Base-by-base conservation (phyloP, 108 stramenopile species). In the Pseudonitzschia pungens region DNA sequence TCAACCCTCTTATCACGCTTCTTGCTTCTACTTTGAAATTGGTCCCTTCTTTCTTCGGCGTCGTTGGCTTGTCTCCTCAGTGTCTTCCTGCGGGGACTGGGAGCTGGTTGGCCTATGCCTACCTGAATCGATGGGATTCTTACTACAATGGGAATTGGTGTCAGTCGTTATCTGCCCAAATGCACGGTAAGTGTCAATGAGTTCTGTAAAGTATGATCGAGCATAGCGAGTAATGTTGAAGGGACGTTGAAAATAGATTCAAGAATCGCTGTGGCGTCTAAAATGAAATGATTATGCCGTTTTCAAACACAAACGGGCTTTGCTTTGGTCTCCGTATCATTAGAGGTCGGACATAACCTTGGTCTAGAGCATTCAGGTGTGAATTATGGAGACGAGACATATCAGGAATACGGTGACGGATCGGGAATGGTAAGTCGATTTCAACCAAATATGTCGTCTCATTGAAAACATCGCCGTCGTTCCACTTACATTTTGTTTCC, bases 181-280 rank as follows among this genome's bases (percentile, higher is more conserved):
- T 84, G 63, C 89, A 91, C 64, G 89, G 43, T 86, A 18, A 86
- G 85, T 24, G 86, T 87, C 77, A 88, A 85, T 53, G 45, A 89
- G 24, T 73, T 27, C 59, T 36, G 82, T 75, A 24, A 54, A 21
- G 5, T 54, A 24, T n/a, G n/a, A n/a, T n/a, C n/a, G n/a, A n/a
- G n/a, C n/a, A n/a, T n/a, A n/a, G n/a, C 24, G 24, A 54, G 4
- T 24, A 5, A 2, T 24, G 22, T 54, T 2, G 53, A 54, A 24
- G 2, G 53, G 5, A 24, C 7, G 2, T 21, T 54, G 21, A 54
- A 36, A 36, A 36, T 36, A 6, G 6, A 36, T 6, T 36, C 6
- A 2, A 36, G 36, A 2, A 5, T 36, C 36, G 6, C 2, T 36
- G 36, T 36, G 2, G 2, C 6, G 36, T 36, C 36, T 36, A 2